A percentile compares a stretch with the other conserved stretches of the same genome.
Evolutionary conservation across 208 protist genomes (phyloP).

Genomic region (Vickermania spadyakhi): DNA sequence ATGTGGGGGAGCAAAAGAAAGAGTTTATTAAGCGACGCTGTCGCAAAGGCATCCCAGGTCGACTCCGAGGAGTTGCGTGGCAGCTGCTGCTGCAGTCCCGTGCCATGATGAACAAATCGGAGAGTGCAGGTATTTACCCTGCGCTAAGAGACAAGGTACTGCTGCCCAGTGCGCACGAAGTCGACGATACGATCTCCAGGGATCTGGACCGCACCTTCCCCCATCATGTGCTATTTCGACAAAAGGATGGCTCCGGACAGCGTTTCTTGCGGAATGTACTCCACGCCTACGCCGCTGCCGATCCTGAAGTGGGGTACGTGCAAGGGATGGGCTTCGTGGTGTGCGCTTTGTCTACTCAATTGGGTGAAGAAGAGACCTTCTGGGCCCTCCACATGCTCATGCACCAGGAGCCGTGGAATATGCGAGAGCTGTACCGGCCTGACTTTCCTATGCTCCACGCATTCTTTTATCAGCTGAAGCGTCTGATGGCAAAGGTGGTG

Average conservation of each 20-base stretch:
- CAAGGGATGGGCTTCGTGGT: constrained; percentile 93
- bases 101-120: constrained; percentile 48
- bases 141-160: constrained; percentile 49
- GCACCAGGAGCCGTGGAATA: constrained; percentile 68
- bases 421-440: constrained; percentile 83
- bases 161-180: constrained; percentile 32
- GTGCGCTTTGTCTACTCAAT: constrained; percentile 78
- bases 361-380: constrained; percentile 89
- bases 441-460: constrained; percentile 86
- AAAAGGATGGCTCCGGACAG: constrained; percentile 75
- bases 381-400: constrained; percentile 87
- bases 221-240: constrained; percentile 80
- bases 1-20: constrained; percentile 56
- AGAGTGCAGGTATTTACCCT: constrained; percentile 65
- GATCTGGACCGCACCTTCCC: constrained; percentile 87
- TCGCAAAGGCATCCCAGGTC: constrained; percentile 81
- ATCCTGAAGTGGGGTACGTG: constrained; percentile 91
- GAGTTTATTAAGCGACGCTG: constrained; percentile 82
- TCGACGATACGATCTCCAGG: constrained; percentile 57
- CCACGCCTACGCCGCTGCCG: constrained; percentile 79
- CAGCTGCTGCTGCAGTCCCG: constrained; percentile 79
- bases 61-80: constrained; percentile 77
- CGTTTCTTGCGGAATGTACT: constrained; percentile 84
- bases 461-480: constrained; percentile 84
- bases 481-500: constrained; percentile 60